These are phyloP conservation scores for Rubroshorea leprosula DNA, from an alignment of 345 rosid genomes.

Conservation along the genomic window DNA sequence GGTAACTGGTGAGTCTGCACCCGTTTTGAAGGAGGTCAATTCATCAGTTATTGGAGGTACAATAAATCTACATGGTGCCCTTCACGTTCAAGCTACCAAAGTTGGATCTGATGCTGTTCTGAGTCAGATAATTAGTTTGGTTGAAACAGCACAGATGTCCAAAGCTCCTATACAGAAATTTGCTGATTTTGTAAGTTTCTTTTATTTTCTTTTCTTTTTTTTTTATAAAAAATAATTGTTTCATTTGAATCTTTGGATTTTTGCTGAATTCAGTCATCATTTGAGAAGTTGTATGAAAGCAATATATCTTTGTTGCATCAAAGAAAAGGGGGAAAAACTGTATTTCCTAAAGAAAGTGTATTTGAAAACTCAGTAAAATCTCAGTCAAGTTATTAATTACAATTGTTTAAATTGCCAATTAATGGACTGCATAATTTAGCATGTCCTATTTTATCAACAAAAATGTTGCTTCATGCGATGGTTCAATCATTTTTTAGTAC, in stretches of 20 bases:
- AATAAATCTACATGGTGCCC: constrained; percentile 78
- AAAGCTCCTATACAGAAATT: constrained; percentile 95
- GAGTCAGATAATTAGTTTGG: constrained; percentile 87
- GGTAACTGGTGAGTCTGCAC: constrained; percentile 88
- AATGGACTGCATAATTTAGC: neutral
- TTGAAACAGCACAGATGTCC: constrained; percentile 91
- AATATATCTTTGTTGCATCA: neutral
- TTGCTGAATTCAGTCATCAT: neutral
- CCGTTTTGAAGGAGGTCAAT: constrained; percentile 61
- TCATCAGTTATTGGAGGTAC: constrained; percentile 81
- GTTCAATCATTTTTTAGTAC: no score
- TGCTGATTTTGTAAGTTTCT: constrained; percentile 74
- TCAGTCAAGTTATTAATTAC: neutral
- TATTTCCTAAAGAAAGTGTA: neutral
- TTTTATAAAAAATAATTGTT: neutral
- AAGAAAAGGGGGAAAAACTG: neutral
- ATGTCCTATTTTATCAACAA: neutral
- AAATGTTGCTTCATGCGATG: no score
- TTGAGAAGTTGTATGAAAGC: neutral
- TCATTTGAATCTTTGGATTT: no score
- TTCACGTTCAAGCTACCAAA: constrained; percentile 71
- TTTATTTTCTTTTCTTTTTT: neutral
- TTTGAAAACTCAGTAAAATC: neutral
- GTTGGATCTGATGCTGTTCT: constrained; percentile 82
- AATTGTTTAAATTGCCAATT: neutral